These are phyloP conservation scores for Macrolepiota fuliginosa DNA, from an alignment of 768 basidiomycete genomes.

Conservation along the genomic window DNA sequence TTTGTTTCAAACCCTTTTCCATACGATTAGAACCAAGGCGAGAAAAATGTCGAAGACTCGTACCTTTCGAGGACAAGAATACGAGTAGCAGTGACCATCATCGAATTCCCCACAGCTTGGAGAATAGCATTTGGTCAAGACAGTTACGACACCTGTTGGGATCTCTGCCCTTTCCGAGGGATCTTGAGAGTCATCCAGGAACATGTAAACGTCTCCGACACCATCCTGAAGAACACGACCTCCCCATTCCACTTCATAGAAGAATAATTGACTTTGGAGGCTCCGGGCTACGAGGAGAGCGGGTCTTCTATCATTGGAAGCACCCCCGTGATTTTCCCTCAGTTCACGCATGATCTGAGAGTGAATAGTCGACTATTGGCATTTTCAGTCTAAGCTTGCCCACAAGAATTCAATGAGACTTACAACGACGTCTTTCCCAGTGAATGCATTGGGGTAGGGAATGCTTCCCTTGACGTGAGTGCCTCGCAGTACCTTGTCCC, in stretches of 20 bases:
- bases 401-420: slow-evolving; percentile 7
- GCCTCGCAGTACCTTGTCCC: slow-evolving; percentile 86
- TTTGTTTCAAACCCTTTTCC: slow-evolving; percentile 24
- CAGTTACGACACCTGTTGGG: slow-evolving; percentile 86
- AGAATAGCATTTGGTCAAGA: slow-evolving; percentile 86
- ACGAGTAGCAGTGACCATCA: slow-evolving; percentile 77
- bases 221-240: slow-evolving; percentile 79
- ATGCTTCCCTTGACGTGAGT: slow-evolving; percentile 92
- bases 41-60: not conserved
- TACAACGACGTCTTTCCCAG: slow-evolving; percentile 71
- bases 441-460: slow-evolving; percentile 87
- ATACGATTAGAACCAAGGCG: not conserved
- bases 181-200: slow-evolving; percentile 82
- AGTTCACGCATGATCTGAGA: slow-evolving; percentile 79
- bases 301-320: slow-evolving; percentile 71
- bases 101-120: slow-evolving; percentile 68
- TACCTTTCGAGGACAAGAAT: slow-evolving; percentile 74
- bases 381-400: slow-evolving; percentile 1
- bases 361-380: slow-evolving; percentile 76
- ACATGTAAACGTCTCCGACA: slow-evolving; percentile 94
- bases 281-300: slow-evolving; percentile 87
- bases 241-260: slow-evolving; percentile 98
- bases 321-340: slow-evolving; percentile 59
- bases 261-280: slow-evolving; percentile 88
- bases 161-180: slow-evolving; percentile 61